Base-by-base conservation (phyloP, 2,329 filamentous ascomycete genomes). In the Colletotrichum limetticola region DNA sequence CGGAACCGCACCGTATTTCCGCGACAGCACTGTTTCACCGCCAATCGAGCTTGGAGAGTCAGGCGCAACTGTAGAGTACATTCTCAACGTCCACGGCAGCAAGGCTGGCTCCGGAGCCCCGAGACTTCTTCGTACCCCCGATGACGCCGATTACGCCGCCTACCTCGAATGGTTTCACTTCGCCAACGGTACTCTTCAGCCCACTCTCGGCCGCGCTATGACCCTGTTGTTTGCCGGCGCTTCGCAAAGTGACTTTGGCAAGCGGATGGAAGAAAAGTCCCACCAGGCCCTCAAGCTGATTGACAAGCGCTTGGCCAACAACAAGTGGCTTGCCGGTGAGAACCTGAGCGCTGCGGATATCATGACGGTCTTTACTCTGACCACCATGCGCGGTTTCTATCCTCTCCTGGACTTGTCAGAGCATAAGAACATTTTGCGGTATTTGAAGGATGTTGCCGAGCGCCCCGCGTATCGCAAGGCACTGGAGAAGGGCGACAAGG, bases 151-250 rank as follows among this genome's bases (percentile, higher is more conserved):
- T 57, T 93, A 91, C 74, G 82, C 89, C 2, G 86, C 91, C 63
- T 93, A 90, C 75, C 77, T 93, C 1, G 92, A 90, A 82, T 93
- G 90, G 90, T 88, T 90, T 77, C 89, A 92, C 78, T 92, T 86
- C 78, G 82, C 84, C 9, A 86, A 89, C 76, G 84, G 84, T 42
- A 85, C 79, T 2, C 81, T 89, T 4, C 80, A 82, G 75, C 80
- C 85, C 0, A 78, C 78, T 0, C 72, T 89, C 46, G 74, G 78
- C 5, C 80, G 84, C 14, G 78, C 77, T 5, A 79, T 89, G 78
- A 60, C 77, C 5, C 35, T 73, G 7, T n/a, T 73, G 26, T 71
- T 73, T 19, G 66, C 71, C 19, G 71, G 71, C 19, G 83, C 85
- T 30, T 67, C 73, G 12, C 75, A 76, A 16, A 68, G 62, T 24